Evolutionary conservation across 1,284 basidiomycete species (phyloP).

Genomic region (Baeospora myosura): DNA sequence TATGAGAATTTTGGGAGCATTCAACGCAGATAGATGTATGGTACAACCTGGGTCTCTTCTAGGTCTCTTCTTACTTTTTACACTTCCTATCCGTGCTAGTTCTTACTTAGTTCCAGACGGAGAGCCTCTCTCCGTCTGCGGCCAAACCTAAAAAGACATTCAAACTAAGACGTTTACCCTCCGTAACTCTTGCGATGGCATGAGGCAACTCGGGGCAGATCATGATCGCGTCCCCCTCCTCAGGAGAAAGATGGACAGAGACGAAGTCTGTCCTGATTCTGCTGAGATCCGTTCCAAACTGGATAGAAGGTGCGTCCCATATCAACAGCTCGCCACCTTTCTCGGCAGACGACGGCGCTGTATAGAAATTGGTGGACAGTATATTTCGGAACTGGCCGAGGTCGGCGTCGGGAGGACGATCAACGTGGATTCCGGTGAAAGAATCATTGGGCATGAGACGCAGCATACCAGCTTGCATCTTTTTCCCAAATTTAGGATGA

Average conservation of each 20-base stretch:
- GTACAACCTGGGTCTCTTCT: too few relatives aligned
- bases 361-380: not conserved
- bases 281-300: not conserved
- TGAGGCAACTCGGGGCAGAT: slow-evolving; percentile 1
- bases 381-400: not conserved
- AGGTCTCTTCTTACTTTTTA: too few relatives aligned
- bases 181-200: not conserved
- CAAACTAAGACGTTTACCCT: not conserved
- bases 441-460: not conserved
- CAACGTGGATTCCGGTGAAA: slow-evolving; percentile 1
- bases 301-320: not conserved
- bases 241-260: not conserved
- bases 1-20: too few relatives aligned
- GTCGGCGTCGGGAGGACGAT: not conserved
- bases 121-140: not conserved
- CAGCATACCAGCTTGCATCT: slow-evolving; percentile 2
- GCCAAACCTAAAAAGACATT: not conserved
- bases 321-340: not conserved
- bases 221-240: slow-evolving; percentile 1
- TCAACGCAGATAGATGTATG: too few relatives aligned
- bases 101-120: slow-evolving; percentile 1
- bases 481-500: not conserved
- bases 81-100: too few relatives aligned
- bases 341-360: not conserved
- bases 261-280: not conserved